These are phyloP conservation scores for Pichia thaimueangensis DNA, from an alignment of 805 yeast species.

Conservation along the genomic window DNA sequence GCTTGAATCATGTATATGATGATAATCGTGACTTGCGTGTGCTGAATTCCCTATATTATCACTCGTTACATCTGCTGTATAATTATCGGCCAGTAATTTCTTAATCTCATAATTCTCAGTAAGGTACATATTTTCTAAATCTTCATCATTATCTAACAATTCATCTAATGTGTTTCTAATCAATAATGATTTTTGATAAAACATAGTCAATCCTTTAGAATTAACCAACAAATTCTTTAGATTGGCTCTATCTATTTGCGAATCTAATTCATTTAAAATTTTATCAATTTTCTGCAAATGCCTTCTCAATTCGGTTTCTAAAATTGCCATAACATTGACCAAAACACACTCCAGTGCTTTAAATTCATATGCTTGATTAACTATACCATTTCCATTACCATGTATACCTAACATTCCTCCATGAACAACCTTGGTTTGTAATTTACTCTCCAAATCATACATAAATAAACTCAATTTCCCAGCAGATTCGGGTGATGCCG, in stretches of 20 bases:
- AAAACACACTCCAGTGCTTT: slow-evolving; percentile 77
- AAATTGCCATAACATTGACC: slow-evolving; percentile 68
- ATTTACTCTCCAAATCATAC: slow-evolving; percentile 76
- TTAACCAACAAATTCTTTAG: slow-evolving; percentile 66
- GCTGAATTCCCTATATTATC: too few relatives aligned
- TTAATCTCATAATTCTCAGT: slow-evolving; percentile 33
- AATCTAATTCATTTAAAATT: slow-evolving; percentile 66
- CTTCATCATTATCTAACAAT: slow-evolving; percentile 79
- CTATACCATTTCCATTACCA: slow-evolving; percentile 2
- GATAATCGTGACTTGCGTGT: too few relatives aligned
- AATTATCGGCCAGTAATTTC: slow-evolving; percentile 10
- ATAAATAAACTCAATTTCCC: slow-evolving; percentile 67
- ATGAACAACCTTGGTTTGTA: slow-evolving; percentile 35
- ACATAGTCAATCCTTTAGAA: slow-evolving; percentile 64
- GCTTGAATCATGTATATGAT: too few relatives aligned
- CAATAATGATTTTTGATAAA: slow-evolving; percentile 67
- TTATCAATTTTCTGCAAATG: slow-evolving; percentile 54
- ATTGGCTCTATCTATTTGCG: slow-evolving; percentile 69
- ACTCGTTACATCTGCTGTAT: not conserved
- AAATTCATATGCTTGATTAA: slow-evolving; percentile 61
- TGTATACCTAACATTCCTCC: slow-evolving; percentile 18
- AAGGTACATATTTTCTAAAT: slow-evolving; percentile 71
- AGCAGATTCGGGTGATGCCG: slow-evolving; percentile 56
- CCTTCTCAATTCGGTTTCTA: slow-evolving; percentile 67
- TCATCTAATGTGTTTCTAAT: slow-evolving; percentile 82